Percentiles rank a stretch among this genome's conserved stretches.
Conservation (phyloP, 139 green algal genomes). For the Volvox reticuliferus region DNA sequence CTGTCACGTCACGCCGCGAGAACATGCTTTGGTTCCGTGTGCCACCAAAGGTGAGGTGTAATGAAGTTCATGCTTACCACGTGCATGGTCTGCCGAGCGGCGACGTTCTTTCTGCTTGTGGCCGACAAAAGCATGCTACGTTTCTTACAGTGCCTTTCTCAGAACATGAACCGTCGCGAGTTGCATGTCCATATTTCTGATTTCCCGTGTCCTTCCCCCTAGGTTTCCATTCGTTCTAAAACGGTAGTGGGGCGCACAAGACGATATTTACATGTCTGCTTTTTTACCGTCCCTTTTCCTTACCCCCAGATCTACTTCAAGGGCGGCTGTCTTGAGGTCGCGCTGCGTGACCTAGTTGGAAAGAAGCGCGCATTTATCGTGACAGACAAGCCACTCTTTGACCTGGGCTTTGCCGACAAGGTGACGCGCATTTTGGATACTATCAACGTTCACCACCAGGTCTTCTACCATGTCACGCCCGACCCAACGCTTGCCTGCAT, state of each 20-base stretch:
- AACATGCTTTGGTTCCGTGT: slow-evolving; percentile 83
- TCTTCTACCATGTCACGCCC: slow-evolving; percentile 75
- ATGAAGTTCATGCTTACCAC: too few species aligned
- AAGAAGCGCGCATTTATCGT: slow-evolving; percentile 76
- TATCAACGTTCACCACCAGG: slow-evolving; percentile 66
- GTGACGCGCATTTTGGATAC: slow-evolving; percentile 51
- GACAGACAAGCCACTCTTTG: slow-evolving; percentile 76
- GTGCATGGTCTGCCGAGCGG: too few species aligned
- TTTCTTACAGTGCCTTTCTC: too few species aligned
- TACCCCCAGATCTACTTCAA: slow-evolving; percentile 57
- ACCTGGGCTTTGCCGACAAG: slow-evolving; percentile 69
- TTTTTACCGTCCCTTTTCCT: too few species aligned
- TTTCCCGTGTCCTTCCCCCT: too few species aligned
- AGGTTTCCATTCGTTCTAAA: too few species aligned
- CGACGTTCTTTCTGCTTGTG: too few species aligned
- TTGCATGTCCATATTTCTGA: too few species aligned
- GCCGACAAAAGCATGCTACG: too few species aligned
- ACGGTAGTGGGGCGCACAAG: too few species aligned
- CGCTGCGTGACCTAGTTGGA: slow-evolving; percentile 64
- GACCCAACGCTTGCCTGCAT: slow-evolving; percentile 77
- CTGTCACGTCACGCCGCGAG: slow-evolving; percentile 68
- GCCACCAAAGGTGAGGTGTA: slow-evolving; percentile 72
- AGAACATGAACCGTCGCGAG: too few species aligned
- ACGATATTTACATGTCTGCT: too few species aligned
- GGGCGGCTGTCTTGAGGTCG: slow-evolving; percentile 70